Percentiles rank a stretch among this genome's conserved stretches.
phyloP scores from a whole-genome alignment of 2,329 filamentous ascomycete genomes.

The Xylaria sp. region DNA sequence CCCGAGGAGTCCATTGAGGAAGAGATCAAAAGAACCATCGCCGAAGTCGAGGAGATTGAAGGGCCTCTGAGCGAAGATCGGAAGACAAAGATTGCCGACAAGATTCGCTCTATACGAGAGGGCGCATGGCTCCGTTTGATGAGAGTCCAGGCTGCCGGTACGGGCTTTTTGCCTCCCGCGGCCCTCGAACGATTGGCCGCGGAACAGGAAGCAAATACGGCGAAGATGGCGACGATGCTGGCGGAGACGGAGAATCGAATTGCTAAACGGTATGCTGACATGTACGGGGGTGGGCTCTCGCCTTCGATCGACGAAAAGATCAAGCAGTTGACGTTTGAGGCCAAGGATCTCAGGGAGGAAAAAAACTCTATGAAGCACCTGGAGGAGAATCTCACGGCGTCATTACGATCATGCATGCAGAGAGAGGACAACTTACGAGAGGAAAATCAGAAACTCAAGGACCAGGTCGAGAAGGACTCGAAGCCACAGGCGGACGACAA shows the following conservation, averaged over 20 bases:
- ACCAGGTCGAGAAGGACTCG: neutral
- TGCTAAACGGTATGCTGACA: neutral
- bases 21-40: slow-evolving; percentile 14
- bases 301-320: neutral
- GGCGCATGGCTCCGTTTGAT: slow-evolving; percentile 22
- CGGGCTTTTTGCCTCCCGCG: slow-evolving; percentile 19
- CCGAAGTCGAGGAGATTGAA: slow-evolving; percentile 7
- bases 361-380: no score
- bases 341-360: neutral
- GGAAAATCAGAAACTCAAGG: neutral
- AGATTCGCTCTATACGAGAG: slow-evolving; percentile 9
- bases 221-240: slow-evolving; percentile 11
- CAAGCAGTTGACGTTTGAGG: neutral
- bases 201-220: slow-evolving; percentile 20
- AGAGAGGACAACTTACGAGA: neutral
- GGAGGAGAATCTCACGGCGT: no score
- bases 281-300: no score
- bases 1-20: slow-evolving; percentile 15
- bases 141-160: slow-evolving; percentile 14
- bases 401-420: neutral
- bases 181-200: slow-evolving; percentile 25
- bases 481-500: neutral
- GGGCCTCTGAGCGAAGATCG: slow-evolving; percentile 10
- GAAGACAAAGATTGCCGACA: slow-evolving; percentile 13
- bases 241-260: neutral